Conservation (phyloP, 345 rosid genomes). For the Limnanthes douglasii region DNA sequence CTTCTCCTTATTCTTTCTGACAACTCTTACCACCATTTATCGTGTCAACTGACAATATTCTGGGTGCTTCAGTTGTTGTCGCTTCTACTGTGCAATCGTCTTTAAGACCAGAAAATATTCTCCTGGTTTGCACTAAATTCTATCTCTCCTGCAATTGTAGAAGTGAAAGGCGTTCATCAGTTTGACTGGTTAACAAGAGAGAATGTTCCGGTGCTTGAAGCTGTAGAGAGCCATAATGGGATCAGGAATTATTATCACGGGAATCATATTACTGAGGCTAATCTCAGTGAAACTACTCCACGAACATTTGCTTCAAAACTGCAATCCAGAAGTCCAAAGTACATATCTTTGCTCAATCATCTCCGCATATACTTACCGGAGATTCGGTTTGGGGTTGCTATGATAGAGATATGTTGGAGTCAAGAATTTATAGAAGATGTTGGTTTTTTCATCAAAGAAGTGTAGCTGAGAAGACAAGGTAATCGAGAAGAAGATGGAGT, state of each 20-base stretch:
- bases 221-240: slow-evolving; percentile 71
- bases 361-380: slow-evolving; percentile 94
- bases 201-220: slow-evolving; percentile 98
- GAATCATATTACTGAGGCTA: slow-evolving; percentile 79
- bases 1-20: slow-evolving; percentile 90
- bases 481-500: too few relatives aligned
- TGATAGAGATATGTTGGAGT: too few relatives aligned
- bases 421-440: too few relatives aligned
- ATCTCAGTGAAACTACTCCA: slow-evolving; percentile 77
- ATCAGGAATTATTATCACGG: slow-evolving; percentile 94
- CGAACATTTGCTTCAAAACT: slow-evolving; percentile 82
- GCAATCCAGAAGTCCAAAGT: slow-evolving; percentile 97
- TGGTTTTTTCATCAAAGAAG: too few relatives aligned
- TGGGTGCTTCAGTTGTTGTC: slow-evolving; percentile 99
- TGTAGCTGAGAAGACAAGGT: too few relatives aligned
- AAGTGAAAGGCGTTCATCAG: slow-evolving; percentile 97
- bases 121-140: slow-evolving; percentile 98
- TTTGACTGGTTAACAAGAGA: slow-evolving; percentile 97
- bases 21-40: slow-evolving; percentile 78
- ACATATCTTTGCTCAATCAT: slow-evolving; percentile 97
- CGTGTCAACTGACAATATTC: slow-evolving; percentile 84
- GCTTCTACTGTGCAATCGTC: slow-evolving; percentile 79
- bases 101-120: slow-evolving; percentile 62
- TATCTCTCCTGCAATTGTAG: slow-evolving; percentile 69
- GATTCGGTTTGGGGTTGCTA: too few relatives aligned